phyloP scores from a whole-genome alignment of 2,329 filamentous ascomycete species.

The Sporothrix euskadiensis region DNA sequence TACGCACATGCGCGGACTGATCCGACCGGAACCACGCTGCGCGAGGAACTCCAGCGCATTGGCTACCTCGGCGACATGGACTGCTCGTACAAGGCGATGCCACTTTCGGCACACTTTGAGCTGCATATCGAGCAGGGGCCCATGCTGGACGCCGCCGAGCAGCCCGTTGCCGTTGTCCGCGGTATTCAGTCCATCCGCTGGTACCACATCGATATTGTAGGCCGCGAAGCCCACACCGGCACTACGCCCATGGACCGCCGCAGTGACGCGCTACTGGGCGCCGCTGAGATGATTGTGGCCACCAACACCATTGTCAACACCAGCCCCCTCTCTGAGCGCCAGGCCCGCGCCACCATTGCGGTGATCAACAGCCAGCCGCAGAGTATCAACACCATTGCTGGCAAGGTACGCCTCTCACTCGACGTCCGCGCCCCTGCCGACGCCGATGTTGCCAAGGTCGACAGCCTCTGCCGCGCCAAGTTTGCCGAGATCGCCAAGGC shows the following conservation, averaged over 20 bases:
- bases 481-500: slow-evolving; percentile 26
- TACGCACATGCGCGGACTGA: slow-evolving; percentile 62
- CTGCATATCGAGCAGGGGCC: slow-evolving; percentile 85
- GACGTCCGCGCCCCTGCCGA: slow-evolving; percentile 65
- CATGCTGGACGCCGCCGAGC: slow-evolving; percentile 63
- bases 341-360: slow-evolving; percentile 67
- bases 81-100: slow-evolving; percentile 59
- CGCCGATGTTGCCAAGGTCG: slow-evolving; percentile 57
- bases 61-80: slow-evolving; percentile 62
- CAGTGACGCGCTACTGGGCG: slow-evolving; percentile 38
- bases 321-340: slow-evolving; percentile 40
- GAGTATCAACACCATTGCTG: slow-evolving; percentile 73
- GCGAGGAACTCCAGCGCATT: slow-evolving; percentile 68
- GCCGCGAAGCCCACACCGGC: slow-evolving; percentile 71
- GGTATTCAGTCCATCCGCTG: slow-evolving; percentile 76
- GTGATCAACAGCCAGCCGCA: slow-evolving; percentile 66
- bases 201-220: slow-evolving; percentile 66
- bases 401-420: slow-evolving; percentile 65
- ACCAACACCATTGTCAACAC: slow-evolving; percentile 63
- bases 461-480: slow-evolving; percentile 38
- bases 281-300: slow-evolving; percentile 67
- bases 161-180: slow-evolving; percentile 67
- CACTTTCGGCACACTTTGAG: slow-evolving; percentile 77
- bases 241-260: slow-evolving; percentile 59
- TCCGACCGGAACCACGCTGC: slow-evolving; percentile 65